Evolutionary conservation across 176 grass and related monocot species (phyloP).

Genomic region (Panicum miliaceum): DNA sequence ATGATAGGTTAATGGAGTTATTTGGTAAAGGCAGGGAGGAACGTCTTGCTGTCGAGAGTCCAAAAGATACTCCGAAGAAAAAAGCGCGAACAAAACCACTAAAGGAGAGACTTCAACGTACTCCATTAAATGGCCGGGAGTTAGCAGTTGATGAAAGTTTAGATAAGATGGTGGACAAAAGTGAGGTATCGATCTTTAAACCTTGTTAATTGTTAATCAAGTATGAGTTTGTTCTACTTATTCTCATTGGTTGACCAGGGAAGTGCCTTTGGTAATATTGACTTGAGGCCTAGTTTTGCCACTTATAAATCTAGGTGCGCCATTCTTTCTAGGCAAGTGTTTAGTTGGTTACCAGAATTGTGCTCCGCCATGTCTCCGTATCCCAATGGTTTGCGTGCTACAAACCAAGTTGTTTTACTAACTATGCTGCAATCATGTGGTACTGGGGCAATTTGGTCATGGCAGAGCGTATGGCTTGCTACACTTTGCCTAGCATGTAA

Average conservation of each 20-base stretch:
- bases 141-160: background rate
- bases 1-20: conserved; percentile 46
- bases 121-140: conserved; percentile 40
- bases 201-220: conserved; percentile 22
- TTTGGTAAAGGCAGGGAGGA: conserved; percentile 58
- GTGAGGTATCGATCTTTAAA: conserved; percentile 42
- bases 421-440: background rate
- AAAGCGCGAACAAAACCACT: conserved; percentile 44
- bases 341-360: conserved; percentile 32
- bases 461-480: background rate
- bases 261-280: conserved; percentile 1
- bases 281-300: conserved; percentile 2
- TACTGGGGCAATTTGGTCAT: background rate
- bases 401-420: background rate
- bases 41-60: background rate
- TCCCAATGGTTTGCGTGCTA: background rate
- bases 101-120: conserved; percentile 36
- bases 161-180: conserved; percentile 30
- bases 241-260: conserved; percentile 2
- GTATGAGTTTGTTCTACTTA: conserved; percentile 11
- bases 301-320: conserved; percentile 4
- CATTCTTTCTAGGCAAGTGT: conserved; percentile 24
- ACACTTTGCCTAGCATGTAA: conserved; percentile 10
- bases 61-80: conserved; percentile 31
- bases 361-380: conserved; percentile 3